These are phyloP conservation scores for Boletus sp. DNA, from an alignment of 768 basidiomycete species.

Conservation along the genomic window DNA sequence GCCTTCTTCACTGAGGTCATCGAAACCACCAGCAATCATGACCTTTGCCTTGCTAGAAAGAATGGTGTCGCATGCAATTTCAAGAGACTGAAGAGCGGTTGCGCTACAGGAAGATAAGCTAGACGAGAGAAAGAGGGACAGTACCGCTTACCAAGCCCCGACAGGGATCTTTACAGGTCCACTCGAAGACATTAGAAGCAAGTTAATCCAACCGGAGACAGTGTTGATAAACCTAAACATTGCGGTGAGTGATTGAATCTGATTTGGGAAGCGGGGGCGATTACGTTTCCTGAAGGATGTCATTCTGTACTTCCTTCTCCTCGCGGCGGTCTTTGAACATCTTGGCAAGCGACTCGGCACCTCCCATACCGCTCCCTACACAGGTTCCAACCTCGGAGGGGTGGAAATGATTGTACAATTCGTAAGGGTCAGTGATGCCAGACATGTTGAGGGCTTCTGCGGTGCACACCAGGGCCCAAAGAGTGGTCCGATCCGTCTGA, in stretches of 20 bases:
- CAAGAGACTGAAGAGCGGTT: constrained; percentile 94
- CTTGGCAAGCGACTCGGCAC: constrained; percentile 80
- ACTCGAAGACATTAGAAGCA: constrained; percentile 90
- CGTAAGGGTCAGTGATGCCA: constrained; percentile 97
- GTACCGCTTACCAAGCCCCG: constrained; percentile 78
- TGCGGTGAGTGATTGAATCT: constrained; percentile 5
- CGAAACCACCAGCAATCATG: constrained; percentile 99
- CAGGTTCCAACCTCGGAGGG: constrained; percentile 94
- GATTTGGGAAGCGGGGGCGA: constrained; percentile 22
- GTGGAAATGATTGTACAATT: constrained; percentile 94
- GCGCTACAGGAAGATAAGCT: constrained; percentile 49
- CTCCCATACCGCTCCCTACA: constrained; percentile 97
- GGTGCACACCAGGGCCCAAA: constrained; percentile 93
- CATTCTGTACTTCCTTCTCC: constrained; percentile 97
- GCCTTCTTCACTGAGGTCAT: constrained; percentile 97
- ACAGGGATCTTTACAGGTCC: constrained; percentile 99
- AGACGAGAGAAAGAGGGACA: neutral
- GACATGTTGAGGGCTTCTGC: constrained; percentile 96
- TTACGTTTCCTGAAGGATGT: constrained; percentile 96
- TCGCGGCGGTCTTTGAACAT: constrained; percentile 99
- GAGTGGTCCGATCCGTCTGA: constrained; percentile 87
- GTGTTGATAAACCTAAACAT: constrained; percentile 91
- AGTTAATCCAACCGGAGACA: constrained; percentile 96
- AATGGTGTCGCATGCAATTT: constrained; percentile 96
- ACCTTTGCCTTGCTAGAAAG: constrained; percentile 96